Evolutionary conservation across 108 stramenopile species (phyloP).

Genomic region (Nannochloropsis salina): DNA sequence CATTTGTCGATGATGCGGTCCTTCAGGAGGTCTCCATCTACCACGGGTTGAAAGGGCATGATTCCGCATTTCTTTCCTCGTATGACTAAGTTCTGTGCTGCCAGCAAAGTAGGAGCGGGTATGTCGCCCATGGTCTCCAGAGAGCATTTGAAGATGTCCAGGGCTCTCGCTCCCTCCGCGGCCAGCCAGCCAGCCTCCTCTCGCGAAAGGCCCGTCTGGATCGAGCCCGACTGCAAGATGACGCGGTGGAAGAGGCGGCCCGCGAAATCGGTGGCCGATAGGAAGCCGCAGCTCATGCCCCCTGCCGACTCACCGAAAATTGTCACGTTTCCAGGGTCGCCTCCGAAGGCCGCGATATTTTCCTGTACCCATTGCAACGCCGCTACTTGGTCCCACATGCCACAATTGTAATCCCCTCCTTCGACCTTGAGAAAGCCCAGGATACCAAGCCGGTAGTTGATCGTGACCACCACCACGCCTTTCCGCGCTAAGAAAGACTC

Average conservation of each 20-base stretch:
- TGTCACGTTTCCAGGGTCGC: constrained; percentile 68
- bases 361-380: constrained; percentile 70
- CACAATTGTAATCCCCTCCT: constrained; percentile 46
- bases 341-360: constrained; percentile 73
- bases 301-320: constrained; percentile 76
- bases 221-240: constrained; percentile 25
- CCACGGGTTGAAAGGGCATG: constrained; percentile 14
- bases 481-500: constrained; percentile 29
- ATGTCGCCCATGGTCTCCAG: not conserved
- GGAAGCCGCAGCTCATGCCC: constrained; percentile 52
- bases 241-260: constrained; percentile 46
- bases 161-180: not conserved
- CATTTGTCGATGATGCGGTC: not conserved
- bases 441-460: constrained; percentile 59
- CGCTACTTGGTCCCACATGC: constrained; percentile 58
- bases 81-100: constrained; percentile 1
- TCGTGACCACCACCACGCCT: constrained; percentile 53
- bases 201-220: not conserved
- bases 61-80: not conserved
- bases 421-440: constrained; percentile 50
- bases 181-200: constrained; percentile 16
- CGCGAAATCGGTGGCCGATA: constrained; percentile 36
- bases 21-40: not conserved
- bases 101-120: not conserved
- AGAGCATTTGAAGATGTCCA: not conserved